Base-by-base conservation (phyloP, 2,329 filamentous ascomycete species). In the Neonectria hederae region DNA sequence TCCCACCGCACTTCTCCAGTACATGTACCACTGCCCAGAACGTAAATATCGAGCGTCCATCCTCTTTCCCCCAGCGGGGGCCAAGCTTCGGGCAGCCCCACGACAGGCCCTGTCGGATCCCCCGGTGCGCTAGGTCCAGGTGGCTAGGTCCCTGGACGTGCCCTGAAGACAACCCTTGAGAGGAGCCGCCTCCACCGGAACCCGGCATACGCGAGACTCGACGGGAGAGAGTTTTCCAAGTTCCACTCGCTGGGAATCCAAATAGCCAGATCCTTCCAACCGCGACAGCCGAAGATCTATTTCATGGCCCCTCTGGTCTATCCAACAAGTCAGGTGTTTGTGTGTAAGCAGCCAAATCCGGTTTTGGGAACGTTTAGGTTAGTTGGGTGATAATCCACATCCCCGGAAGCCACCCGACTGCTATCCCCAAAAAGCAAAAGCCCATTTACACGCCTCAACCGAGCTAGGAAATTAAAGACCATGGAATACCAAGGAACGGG, bases 401-500 rank as follows among this genome's bases (percentile, higher is more conserved):
- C 26, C 53, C 38, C 8, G 17, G 14, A 32, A 43, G 10, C n/a
- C 9, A 30, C 8, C 10, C n/a, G 17, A 21, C 8, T 32, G 38
- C 40, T 21, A 19, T 40, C 51, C 17, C 19, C 49, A 22, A 22
- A 52, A 19, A 54, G 28, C 21, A 22, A 52, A 19, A 54, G 28
- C 21, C 26, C n/a, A 19, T 21, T 38, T 30, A 24, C 43, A 46
- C 54, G 43, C 45, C 32, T 51, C 55, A 35, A 49, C 30, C 26
- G 21, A 22, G 42, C 43, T 48, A 51, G 43, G 55, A 51, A 58
- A 58, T 58, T 48, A 49, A 45, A 42, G 30, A 28, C 43, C 24
- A 42, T 51, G 35, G 35, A 51, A 49, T 24, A 22, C 13, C 24
- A 22, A 38, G 35, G 14, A 38, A n/a, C 35, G 17, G 14, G 9